These are phyloP conservation scores for Quercus robur DNA, from an alignment of 306 rosid genomes.

Conservation along the genomic window DNA sequence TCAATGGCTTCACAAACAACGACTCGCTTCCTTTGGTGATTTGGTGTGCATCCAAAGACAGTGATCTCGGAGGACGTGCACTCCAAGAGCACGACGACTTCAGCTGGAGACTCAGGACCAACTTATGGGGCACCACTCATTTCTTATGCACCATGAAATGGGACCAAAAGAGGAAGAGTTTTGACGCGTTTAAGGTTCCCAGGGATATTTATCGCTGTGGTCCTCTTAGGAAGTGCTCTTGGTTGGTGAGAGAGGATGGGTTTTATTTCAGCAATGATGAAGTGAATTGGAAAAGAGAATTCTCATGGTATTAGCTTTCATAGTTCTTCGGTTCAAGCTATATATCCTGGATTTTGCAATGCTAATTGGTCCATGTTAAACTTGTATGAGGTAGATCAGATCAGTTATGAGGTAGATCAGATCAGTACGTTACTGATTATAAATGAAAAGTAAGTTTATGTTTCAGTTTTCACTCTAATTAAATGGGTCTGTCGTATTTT, in stretches of 20 bases:
- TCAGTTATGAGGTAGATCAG: too few relatives aligned
- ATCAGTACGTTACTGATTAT: too few relatives aligned
- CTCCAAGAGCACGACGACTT: constrained; percentile 82
- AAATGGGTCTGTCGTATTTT: too few relatives aligned
- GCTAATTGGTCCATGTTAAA: too few relatives aligned
- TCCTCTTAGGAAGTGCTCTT: constrained; percentile 44
- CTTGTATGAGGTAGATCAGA: too few relatives aligned
- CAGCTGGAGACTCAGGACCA: constrained; percentile 58
- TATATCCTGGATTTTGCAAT: too few relatives aligned
- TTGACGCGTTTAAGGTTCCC: constrained; percentile 70
- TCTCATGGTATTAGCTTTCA: constrained; percentile 47
- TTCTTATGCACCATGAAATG: constrained; percentile 82
- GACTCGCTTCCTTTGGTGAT: constrained; percentile 74
- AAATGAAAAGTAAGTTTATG: too few relatives aligned
- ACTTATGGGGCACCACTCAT: constrained; percentile 43
- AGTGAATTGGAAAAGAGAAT: constrained; percentile 69
- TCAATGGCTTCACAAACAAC: constrained; percentile 73
- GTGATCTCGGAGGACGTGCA: constrained; percentile 77
- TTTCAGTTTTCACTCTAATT: too few relatives aligned
- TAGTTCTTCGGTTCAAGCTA: too few relatives aligned
- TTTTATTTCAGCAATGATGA: constrained; percentile 81
- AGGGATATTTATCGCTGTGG: constrained; percentile 64
- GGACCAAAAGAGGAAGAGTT: constrained; percentile 55
- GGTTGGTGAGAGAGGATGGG: constrained; percentile 73
- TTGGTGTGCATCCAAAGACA: constrained; percentile 67